Percentiles rank a stretch among this genome's conserved stretches.
Conservation (phyloP, 495 filamentous ascomycete species). For the Immersiella caudata region DNA sequence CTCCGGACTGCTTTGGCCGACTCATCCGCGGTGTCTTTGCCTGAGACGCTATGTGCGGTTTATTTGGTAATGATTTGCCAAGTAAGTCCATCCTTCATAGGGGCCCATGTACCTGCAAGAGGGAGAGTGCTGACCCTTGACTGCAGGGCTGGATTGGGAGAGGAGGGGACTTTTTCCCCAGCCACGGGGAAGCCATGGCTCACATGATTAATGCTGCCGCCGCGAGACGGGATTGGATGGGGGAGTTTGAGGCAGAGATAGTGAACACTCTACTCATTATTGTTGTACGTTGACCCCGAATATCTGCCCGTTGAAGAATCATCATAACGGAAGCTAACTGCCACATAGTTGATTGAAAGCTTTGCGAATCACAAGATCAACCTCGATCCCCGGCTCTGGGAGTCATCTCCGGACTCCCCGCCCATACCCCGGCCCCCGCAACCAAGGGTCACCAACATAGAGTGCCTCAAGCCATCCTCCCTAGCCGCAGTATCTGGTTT, state of each 20-base stretch:
- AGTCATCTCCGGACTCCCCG: background rate
- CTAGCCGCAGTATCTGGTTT: conserved; percentile 6
- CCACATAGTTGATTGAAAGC: conserved; percentile 10
- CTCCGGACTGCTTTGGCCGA: conserved; percentile 46
- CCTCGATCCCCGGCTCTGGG: conserved; percentile 17
- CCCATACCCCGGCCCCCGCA: background rate
- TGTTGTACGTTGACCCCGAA: background rate
- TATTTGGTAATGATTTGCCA: conserved; percentile 47
- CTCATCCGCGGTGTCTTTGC: conserved; percentile 37
- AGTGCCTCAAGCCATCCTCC: conserved; percentile 6
- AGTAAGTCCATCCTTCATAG: too few species aligned
- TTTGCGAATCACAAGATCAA: conserved; percentile 18
- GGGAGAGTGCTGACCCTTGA: too few species aligned
- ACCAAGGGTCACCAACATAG: background rate
- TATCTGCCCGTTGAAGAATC: background rate
- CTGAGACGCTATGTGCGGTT: conserved; percentile 51
- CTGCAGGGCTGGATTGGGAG: conserved; percentile 25
- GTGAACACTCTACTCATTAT: background rate
- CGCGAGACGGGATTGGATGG: conserved; percentile 4
- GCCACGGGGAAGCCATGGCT: conserved; percentile 18
- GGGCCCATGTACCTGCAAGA: too few species aligned
- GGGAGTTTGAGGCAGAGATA: conserved; percentile 10
- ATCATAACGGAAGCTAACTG: background rate
- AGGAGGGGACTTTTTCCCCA: conserved; percentile 10
- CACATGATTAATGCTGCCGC: conserved; percentile 14